Evolutionary conservation across 306 rosid species (phyloP).

Genomic region (Quercus variabilis): DNA sequence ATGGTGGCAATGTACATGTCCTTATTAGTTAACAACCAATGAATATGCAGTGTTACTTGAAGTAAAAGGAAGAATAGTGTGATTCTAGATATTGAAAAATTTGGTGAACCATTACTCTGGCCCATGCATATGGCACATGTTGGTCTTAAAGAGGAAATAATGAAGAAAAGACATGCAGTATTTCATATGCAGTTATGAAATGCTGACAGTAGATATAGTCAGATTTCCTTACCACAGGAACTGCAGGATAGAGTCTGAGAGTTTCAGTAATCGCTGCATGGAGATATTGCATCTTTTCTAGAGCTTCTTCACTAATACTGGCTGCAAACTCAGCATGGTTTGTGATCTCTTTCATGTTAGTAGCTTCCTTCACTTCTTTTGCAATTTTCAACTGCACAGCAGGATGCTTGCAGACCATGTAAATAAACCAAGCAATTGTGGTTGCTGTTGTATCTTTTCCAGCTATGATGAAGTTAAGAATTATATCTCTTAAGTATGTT

Average conservation of each 20-base stretch:
- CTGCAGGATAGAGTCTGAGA: slow-evolving; percentile 76
- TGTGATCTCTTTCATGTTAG: slow-evolving; percentile 23
- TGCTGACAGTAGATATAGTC: no score
- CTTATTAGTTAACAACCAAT: neutral
- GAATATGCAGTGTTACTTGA: no score
- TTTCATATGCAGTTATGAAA: neutral
- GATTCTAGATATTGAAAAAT: neutral
- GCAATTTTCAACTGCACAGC: slow-evolving; percentile 55
- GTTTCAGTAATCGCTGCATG: slow-evolving; percentile 80
- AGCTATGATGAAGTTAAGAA: slow-evolving; percentile 62
- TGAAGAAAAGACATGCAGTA: neutral
- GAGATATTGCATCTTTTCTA: slow-evolving; percentile 70
- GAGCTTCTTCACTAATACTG: slow-evolving; percentile 43
- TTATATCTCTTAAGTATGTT: slow-evolving; percentile 54
- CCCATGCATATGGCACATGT: neutral
- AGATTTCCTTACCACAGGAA: slow-evolving; percentile 63
- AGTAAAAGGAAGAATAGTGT: neutral
- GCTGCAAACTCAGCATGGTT: slow-evolving; percentile 43
- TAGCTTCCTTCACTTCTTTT: slow-evolving; percentile 57
- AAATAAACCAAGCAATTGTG: slow-evolving; percentile 75
- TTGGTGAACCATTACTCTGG: neutral
- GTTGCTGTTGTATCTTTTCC: slow-evolving; percentile 76
- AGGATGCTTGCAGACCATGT: slow-evolving; percentile 67
- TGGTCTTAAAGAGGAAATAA: neutral
- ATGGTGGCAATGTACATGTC: neutral